These are phyloP conservation scores for Neonectria neomacrospora DNA, from an alignment of 2,329 filamentous ascomycete species.

Conservation along the genomic window DNA sequence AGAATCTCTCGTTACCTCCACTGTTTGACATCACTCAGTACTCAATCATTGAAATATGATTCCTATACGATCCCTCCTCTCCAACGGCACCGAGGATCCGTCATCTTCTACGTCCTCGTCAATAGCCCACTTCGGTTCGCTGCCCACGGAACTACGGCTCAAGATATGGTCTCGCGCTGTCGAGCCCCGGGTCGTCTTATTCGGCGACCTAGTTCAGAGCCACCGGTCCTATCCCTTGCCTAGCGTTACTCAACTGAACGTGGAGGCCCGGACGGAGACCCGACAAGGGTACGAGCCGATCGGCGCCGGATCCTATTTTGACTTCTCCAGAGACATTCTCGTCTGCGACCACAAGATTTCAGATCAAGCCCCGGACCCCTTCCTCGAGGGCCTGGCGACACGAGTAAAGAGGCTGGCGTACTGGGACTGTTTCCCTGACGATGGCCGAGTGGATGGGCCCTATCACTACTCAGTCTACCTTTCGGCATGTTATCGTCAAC, in stretches of 20 bases:
- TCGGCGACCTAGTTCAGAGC: constrained; percentile 49
- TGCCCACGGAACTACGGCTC: constrained; percentile 52
- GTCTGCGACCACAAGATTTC: constrained; percentile 53
- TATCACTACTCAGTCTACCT: constrained; percentile 51
- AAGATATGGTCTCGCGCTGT: constrained; percentile 52
- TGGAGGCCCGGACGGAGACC: constrained; percentile 49
- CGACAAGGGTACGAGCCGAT: constrained; percentile 50
- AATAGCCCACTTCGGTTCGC: constrained; percentile 41
- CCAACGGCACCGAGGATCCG: constrained; percentile 20
- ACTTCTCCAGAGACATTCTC: constrained; percentile 52
- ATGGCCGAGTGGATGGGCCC: constrained; percentile 49
- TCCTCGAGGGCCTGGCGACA: constrained; percentile 49
- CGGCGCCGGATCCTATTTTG: constrained; percentile 50
- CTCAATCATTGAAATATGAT: constrained; percentile 29
- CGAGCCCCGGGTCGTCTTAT: constrained; percentile 51
- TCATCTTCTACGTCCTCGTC: constrained; percentile 20
- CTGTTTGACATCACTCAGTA: constrained; percentile 8
- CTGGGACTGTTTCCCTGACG: constrained; percentile 55
- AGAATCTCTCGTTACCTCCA: constrained; percentile 28
- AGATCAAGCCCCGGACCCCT: constrained; percentile 47
- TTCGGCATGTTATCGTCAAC: constrained; percentile 47
- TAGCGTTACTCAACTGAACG: constrained; percentile 51
- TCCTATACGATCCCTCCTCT: constrained; percentile 19
- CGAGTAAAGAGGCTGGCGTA: constrained; percentile 51
- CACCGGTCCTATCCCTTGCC: constrained; percentile 49